phyloP scores from a whole-genome alignment of 169 alveolate species.

The Theileria annulata region DNA sequence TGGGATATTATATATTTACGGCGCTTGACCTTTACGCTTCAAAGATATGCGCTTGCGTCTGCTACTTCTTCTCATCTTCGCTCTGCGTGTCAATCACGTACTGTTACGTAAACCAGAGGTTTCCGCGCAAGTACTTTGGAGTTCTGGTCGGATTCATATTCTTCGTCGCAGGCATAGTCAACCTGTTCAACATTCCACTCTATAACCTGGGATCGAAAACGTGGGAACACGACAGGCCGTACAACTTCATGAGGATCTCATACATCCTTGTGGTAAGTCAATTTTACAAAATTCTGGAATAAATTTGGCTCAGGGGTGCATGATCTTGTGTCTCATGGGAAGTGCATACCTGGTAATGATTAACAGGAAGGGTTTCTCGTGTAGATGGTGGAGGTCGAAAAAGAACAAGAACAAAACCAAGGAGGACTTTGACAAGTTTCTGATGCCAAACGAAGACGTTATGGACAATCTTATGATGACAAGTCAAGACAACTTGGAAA shows the following conservation, averaged over 20 bases:
- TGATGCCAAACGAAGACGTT: no score
- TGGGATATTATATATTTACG: slow-evolving; percentile 32
- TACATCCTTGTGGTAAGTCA: slow-evolving; percentile 48
- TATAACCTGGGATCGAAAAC: slow-evolving; percentile 32
- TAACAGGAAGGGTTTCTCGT: background rate
- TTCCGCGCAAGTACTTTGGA: slow-evolving; percentile 51
- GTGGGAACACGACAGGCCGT: slow-evolving; percentile 8
- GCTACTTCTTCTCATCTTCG: slow-evolving; percentile 39
- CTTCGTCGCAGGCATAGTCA: slow-evolving; percentile 30
- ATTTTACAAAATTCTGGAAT: background rate
- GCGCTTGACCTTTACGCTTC: slow-evolving; percentile 31
- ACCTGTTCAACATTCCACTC: slow-evolving; percentile 45
- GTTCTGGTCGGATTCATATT: slow-evolving; percentile 28
- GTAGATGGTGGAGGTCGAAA: no score
- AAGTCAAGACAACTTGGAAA: no score
- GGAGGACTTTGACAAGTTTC: no score
- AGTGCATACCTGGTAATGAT: slow-evolving; percentile 32
- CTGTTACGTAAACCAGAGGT: slow-evolving; percentile 51
- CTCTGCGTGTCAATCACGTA: slow-evolving; percentile 45
- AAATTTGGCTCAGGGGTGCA: slow-evolving; percentile 28
- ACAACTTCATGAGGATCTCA: slow-evolving; percentile 51
- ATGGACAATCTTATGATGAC: no score
- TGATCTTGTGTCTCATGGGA: slow-evolving; percentile 12
- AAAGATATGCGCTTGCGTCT: slow-evolving; percentile 51
- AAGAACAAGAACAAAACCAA: no score